Percentiles rank a stretch among this genome's conserved stretches.
Conservation (phyloP, 192 early-diverging fungal species). For the Mortierella antarctica region DNA sequence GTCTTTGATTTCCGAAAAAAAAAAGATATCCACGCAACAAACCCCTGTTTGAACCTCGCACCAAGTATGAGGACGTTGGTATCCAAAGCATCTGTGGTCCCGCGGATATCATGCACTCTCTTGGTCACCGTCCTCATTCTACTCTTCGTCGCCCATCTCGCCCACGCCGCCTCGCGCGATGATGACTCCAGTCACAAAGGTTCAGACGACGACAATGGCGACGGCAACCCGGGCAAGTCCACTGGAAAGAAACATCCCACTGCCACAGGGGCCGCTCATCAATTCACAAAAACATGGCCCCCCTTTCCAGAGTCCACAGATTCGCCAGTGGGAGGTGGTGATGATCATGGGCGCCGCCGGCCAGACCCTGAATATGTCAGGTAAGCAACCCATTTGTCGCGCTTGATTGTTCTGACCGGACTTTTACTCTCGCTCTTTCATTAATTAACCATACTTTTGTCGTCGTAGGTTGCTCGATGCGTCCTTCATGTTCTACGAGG, state of each 20-base stretch:
- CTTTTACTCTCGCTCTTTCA: no score
- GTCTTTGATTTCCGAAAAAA: not conserved
- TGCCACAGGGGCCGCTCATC: not conserved
- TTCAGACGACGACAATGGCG: not conserved
- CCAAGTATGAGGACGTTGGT: no score
- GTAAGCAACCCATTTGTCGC: not conserved
- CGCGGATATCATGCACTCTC: not conserved
- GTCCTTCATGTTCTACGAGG: slow-evolving; percentile 67
- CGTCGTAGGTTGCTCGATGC: slow-evolving; percentile 47
- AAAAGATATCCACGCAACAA: not conserved
- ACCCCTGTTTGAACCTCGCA: no score
- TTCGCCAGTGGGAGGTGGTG: not conserved
- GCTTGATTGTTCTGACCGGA: not conserved
- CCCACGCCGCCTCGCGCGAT: no score
- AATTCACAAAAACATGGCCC: slow-evolving; percentile 27
- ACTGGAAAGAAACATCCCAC: not conserved
- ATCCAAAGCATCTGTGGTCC: not conserved
- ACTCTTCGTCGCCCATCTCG: no score
- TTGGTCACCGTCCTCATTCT: no score
- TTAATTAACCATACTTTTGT: not conserved
- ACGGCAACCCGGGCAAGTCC: not conserved
- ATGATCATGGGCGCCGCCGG: not conserved
- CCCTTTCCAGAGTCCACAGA: not conserved
- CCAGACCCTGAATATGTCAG: slow-evolving; percentile 41
- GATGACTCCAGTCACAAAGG: no score